Evolutionary conservation across 2,329 filamentous ascomycete genomes (phyloP).

Genomic region (Penicillium oxalicum): DNA sequence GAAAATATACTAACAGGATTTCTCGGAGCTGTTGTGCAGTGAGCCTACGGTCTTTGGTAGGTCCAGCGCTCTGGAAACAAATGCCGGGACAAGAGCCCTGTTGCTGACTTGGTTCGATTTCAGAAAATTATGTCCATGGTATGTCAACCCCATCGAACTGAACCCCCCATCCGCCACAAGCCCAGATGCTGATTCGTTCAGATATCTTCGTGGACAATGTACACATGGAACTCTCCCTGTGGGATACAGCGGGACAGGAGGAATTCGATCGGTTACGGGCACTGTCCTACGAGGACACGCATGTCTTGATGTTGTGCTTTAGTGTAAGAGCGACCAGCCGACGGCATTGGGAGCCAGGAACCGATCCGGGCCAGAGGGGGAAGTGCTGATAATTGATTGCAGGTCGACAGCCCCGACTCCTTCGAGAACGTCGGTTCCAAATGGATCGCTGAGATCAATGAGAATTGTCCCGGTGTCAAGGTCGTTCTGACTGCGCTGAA

Average conservation of each 20-base stretch:
- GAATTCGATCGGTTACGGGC: conserved; percentile 96
- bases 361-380: neutral
- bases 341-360: neutral
- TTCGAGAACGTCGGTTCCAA: conserved; percentile 98
- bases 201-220: conserved; percentile 98
- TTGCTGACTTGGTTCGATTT: conserved; percentile 9
- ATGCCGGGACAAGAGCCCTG: neutral
- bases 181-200: conserved; percentile 34
- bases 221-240: conserved; percentile 93
- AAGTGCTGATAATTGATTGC: conserved; percentile 8
- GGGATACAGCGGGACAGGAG: conserved; percentile 98
- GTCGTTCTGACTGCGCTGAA: conserved; percentile 93
- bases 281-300: conserved; percentile 95
- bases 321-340: conserved; percentile 49
- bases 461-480: conserved; percentile 94
- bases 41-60: conserved; percentile 87
- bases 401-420: conserved; percentile 88
- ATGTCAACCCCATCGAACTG: conserved; percentile 21
- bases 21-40: conserved; percentile 34
- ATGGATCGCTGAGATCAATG: conserved; percentile 96
- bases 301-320: conserved; percentile 98
- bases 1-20: conserved; percentile 16
- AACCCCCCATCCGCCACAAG: neutral
- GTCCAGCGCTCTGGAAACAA: conserved; percentile 15
- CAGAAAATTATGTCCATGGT: conserved; percentile 98